These are phyloP conservation scores for Huiozyma naganishii DNA, from an alignment of 805 yeast species.

Conservation along the genomic window DNA sequence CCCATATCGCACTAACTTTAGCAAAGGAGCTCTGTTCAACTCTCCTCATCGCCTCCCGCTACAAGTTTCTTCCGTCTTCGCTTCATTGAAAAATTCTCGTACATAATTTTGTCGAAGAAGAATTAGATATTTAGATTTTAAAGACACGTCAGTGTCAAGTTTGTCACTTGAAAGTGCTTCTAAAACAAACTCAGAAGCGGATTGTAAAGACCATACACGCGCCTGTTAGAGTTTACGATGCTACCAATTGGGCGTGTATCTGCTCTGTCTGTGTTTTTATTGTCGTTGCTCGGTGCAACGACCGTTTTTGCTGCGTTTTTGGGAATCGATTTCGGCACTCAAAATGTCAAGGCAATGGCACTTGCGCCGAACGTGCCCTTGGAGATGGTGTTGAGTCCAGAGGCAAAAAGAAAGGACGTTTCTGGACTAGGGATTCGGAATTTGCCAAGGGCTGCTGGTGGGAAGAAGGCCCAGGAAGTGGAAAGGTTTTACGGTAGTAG, in stretches of 20 bases:
- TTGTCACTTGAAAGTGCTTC: not conserved
- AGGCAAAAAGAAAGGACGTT: conserved; percentile 82
- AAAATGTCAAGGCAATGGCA: conserved; percentile 73
- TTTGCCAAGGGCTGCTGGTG: conserved; percentile 19
- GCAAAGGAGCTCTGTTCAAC: too few species aligned
- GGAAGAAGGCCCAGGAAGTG: conserved; percentile 30
- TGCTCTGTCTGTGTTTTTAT: too few species aligned
- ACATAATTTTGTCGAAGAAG: too few species aligned
- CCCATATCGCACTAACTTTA: not conserved
- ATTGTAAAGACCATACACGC: too few species aligned
- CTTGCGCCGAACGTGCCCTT: conserved; percentile 86
- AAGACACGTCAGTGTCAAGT: not conserved
- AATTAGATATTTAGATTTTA: not conserved
- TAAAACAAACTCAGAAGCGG: too few species aligned
- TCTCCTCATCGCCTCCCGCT: too few species aligned
- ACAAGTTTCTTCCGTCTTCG: too few species aligned
- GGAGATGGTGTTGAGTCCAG: conserved; percentile 81
- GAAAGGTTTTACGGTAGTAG: conserved; percentile 73
- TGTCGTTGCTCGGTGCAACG: too few species aligned
- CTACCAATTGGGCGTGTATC: too few species aligned
- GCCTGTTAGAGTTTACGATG: too few species aligned
- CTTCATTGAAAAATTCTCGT: too few species aligned
- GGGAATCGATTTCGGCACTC: conserved; percentile 85
- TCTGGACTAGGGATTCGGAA: conserved; percentile 62
- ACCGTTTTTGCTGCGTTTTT: conserved; percentile 42